Percentiles rank a stretch among this genome's conserved stretches.
Evolutionary conservation across 2,329 filamentous ascomycete genomes (phyloP).

Genomic region (Rhynchosporium graminicola): DNA sequence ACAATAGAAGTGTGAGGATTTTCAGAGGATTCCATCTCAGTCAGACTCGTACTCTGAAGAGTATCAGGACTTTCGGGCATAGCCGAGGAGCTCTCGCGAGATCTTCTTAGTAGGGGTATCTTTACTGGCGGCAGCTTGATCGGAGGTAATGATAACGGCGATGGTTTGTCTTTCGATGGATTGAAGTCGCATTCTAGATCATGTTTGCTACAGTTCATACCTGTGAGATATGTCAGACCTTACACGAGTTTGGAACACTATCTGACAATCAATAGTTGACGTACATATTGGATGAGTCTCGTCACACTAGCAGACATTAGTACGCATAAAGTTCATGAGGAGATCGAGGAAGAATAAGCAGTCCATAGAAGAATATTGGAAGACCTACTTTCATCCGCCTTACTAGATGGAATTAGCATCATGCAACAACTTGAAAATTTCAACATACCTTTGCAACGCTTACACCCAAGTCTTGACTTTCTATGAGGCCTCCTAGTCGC

Average conservation of each 20-base stretch:
- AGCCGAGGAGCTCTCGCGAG: neutral
- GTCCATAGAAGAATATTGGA: neutral
- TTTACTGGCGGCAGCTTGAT: slow-evolving; percentile 18
- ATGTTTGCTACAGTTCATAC: slow-evolving; percentile 59
- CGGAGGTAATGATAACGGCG: neutral
- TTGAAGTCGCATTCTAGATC: slow-evolving; percentile 63
- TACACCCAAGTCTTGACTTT: slow-evolving; percentile 66
- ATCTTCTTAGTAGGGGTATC: slow-evolving; percentile 12
- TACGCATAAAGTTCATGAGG: neutral
- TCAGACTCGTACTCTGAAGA: neutral
- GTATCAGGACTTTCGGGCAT: neutral
- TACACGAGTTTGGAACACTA: neutral
- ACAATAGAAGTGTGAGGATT: neutral
- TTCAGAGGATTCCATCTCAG: neutral
- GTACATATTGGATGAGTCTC: slow-evolving; percentile 63
- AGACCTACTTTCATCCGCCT: slow-evolving; percentile 60
- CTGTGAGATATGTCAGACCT: neutral
- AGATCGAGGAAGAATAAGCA: neutral
- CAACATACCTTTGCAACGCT: slow-evolving; percentile 61
- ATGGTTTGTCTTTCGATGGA: slow-evolving; percentile 40
- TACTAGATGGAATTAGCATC: neutral
- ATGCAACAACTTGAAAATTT: neutral
- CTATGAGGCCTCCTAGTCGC: slow-evolving; percentile 59
- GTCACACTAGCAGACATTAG: slow-evolving; percentile 52
- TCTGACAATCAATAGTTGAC: neutral